Evolutionary conservation across 2,329 filamentous ascomycete species (phyloP).

Genomic region (Drechslerella stenobrocha): DNA sequence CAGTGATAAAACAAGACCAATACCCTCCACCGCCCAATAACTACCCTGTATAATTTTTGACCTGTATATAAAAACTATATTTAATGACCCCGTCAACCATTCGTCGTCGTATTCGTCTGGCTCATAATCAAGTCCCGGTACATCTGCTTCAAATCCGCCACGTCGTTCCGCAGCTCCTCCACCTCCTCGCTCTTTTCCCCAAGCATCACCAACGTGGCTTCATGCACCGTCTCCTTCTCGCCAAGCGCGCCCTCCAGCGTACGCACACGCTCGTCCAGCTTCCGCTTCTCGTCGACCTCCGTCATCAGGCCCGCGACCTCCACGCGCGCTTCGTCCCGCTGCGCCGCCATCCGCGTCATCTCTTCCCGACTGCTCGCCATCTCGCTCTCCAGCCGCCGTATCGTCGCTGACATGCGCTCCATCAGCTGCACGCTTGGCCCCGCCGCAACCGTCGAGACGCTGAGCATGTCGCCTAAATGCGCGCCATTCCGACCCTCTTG

Average conservation of each 20-base stretch:
- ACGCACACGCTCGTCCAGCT: slow-evolving; percentile 64
- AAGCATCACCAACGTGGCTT: slow-evolving; percentile 89
- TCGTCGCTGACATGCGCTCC: slow-evolving; percentile 90
- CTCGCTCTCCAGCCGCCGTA: slow-evolving; percentile 86
- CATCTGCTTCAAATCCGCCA: slow-evolving; percentile 91
- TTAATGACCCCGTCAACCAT: background rate
- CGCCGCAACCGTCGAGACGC: slow-evolving; percentile 83
- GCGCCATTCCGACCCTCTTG: slow-evolving; percentile 60
- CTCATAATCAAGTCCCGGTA: slow-evolving; percentile 89
- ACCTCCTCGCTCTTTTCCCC: slow-evolving; percentile 96
- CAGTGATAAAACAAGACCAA: background rate
- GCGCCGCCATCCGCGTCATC: slow-evolving; percentile 73
- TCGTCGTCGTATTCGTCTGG: slow-evolving; percentile 73
- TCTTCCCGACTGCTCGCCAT: slow-evolving; percentile 89
- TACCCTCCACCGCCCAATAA: too few relatives aligned
- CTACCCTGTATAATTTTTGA: too few relatives aligned
- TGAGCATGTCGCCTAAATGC: slow-evolving; percentile 69
- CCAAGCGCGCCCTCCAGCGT: slow-evolving; percentile 70
- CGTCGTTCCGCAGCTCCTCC: slow-evolving; percentile 85
- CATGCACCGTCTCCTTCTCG: slow-evolving; percentile 74
- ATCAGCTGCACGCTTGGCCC: slow-evolving; percentile 93
- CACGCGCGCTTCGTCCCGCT: slow-evolving; percentile 86
- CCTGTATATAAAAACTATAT: too few relatives aligned
- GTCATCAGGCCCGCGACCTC: slow-evolving; percentile 91
- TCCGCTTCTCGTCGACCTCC: slow-evolving; percentile 73